A percentile compares a stretch with the other conserved stretches of the same genome.
phyloP scores from a whole-genome alignment of 805 yeast species.

The Candida easanensis region DNA sequence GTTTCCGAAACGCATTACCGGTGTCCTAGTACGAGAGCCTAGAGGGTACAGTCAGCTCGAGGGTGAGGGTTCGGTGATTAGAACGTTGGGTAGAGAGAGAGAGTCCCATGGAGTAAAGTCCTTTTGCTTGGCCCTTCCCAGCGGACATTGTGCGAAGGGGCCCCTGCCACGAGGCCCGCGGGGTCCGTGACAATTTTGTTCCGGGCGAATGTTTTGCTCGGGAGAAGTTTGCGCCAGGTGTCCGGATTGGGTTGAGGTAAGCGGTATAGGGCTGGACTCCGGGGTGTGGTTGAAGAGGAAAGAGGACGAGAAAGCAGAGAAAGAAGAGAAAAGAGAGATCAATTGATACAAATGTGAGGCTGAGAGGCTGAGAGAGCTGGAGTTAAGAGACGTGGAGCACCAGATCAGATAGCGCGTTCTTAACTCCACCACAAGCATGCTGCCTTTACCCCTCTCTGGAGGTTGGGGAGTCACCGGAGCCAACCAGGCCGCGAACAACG shows the following conservation, averaged over 20 bases:
- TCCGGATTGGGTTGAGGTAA: not conserved
- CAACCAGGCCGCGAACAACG: not conserved
- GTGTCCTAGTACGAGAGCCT: no score
- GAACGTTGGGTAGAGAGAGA: no score
- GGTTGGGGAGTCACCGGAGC: conserved; percentile 1
- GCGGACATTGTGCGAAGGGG: not conserved
- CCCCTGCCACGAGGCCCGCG: no score
- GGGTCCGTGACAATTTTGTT: not conserved
- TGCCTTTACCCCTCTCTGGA: conserved; percentile 2
- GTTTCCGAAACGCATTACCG: no score
- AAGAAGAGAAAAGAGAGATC: not conserved
- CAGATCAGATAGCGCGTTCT: not conserved
- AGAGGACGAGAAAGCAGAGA: not conserved
- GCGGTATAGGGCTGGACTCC: not conserved
- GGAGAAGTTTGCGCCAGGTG: not conserved
- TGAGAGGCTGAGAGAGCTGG: not conserved
- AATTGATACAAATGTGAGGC: not conserved
- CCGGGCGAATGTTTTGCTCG: not conserved
- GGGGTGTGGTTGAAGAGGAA: not conserved
- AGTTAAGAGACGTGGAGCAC: not conserved
- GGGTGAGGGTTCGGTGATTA: not conserved
- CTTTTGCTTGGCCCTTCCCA: not conserved
- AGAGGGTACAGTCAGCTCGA: not conserved
- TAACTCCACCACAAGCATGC: not conserved
- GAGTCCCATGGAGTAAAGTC: no score